Base-by-base conservation (phyloP, 768 basidiomycete genomes). In the Psilocybe tampanensis region DNA sequence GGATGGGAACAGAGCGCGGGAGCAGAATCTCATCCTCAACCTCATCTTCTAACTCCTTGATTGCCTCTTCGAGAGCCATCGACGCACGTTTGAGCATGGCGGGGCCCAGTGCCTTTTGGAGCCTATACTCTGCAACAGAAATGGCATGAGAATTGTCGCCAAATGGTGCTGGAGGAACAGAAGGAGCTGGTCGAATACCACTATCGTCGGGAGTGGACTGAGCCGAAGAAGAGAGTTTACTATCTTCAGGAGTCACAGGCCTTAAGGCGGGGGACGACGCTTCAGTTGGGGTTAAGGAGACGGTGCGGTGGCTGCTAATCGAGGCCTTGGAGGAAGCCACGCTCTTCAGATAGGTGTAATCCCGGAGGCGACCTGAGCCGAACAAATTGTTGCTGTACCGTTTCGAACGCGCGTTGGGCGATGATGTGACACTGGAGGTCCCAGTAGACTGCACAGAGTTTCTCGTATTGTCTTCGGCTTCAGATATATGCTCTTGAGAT, bases 301-400 rank as follows among this genome's bases (percentile, higher is more conserved):
- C 74, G 3, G 82, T 76, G 47, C 80, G 76, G 29, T 77, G 61
- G 70, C 76, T 72, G 54, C 74, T 69, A 52, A 68, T 66, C 52
- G 76, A 81, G 58, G 73, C 75, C 64, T 59, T 71, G 58, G 68
- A 62, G 17, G 78, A 79, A 19, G 76, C 66, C 49, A 80, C 77
- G 66, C 78, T 82, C 57, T 86, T 84, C 64, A 90, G 69, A 69
- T 92, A 90, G 9, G 78, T 76, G 66, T 91, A 85, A 69, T 94
- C 92, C 54, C 87, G 80, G 64, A 92, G 79, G 54, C 86, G 82
- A n/a, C 87, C 86, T 17, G 92, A 93, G 45, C 90, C 87, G 60
- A 93, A 94, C 48, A 94, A 76, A 66, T 93, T 93, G 70, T 93
- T 93, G 76, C 90, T 92, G 70, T 90, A 89, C 44, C 92, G 83